phyloP scores from a whole-genome alignment of 139 green algal genomes.

The Haematococcus lacustris region DNA sequence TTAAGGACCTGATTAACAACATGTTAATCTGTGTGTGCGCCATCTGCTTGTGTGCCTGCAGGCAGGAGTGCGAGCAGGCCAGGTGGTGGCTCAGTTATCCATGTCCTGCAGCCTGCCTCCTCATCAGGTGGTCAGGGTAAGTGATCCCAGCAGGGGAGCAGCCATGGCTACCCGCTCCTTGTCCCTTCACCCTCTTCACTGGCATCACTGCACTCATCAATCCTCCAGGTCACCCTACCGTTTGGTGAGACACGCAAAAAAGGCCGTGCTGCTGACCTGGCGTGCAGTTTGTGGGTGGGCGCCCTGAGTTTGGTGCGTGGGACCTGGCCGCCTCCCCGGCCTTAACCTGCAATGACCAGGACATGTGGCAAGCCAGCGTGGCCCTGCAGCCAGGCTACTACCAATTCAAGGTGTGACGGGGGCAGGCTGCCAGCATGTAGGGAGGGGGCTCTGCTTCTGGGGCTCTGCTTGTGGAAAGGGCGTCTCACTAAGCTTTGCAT shows the following conservation, averaged over 20 bases:
- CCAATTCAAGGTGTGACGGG: slow-evolving; percentile 2
- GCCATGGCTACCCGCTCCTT: neutral
- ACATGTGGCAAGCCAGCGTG: slow-evolving; percentile 3
- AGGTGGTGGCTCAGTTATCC: slow-evolving; percentile 5
- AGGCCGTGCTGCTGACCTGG: too few relatives aligned
- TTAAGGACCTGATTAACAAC: neutral
- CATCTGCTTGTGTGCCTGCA: neutral
- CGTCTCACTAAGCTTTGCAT: too few relatives aligned
- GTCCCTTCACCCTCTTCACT: too few relatives aligned
- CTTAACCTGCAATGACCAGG: neutral
- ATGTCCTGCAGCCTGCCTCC: neutral
- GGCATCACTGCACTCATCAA: too few relatives aligned
- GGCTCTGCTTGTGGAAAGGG: too few relatives aligned
- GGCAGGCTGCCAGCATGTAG: too few relatives aligned
- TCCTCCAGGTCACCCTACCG: too few relatives aligned
- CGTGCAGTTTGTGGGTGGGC: slow-evolving; percentile 6
- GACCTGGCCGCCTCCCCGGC: neutral
- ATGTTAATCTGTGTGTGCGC: neutral
- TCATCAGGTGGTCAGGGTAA: neutral
- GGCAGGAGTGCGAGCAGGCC: neutral
- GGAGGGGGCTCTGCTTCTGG: too few relatives aligned
- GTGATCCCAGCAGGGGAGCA: neutral
- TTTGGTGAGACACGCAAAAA: too few relatives aligned
- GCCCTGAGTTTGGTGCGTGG: slow-evolving; percentile 4
- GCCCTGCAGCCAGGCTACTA: slow-evolving; percentile 4